Base-by-base conservation (phyloP, 2,329 filamentous ascomycete species). In the Hypoxylon sp. region DNA sequence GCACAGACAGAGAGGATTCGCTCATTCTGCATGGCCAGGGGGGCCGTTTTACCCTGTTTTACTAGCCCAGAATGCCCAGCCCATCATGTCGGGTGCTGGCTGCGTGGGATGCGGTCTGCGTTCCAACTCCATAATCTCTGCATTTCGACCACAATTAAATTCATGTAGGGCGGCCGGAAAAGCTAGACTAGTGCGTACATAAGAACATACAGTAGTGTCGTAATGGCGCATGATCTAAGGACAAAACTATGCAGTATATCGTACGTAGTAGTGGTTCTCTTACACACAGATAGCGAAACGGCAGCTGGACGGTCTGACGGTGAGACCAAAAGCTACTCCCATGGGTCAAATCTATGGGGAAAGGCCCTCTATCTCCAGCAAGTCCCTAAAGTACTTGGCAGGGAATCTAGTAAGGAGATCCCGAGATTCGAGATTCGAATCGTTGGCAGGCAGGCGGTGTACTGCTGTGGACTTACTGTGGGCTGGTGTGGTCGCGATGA, bases 281-380 rank as follows among this genome's bases (percentile, higher is more conserved):
- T n/a, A n/a, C n/a, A n/a, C n/a, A n/a, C n/a, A n/a, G n/a, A n/a
- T n/a, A n/a, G n/a, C n/a, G n/a, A n/a, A n/a, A n/a, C n/a, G n/a
- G n/a, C n/a, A n/a, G n/a, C n/a, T n/a, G n/a, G n/a, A n/a, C n/a
- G n/a, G n/a, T n/a, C n/a, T n/a, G n/a, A n/a, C n/a, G n/a, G n/a
- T n/a, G n/a, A n/a, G n/a, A n/a, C n/a, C n/a, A n/a, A n/a, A n/a
- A n/a, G n/a, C n/a, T n/a, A n/a, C n/a, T n/a, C n/a, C n/a, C n/a
- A n/a, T n/a, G n/a, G n/a, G n/a, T n/a, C n/a, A n/a, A n/a, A 30
- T 46, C 35, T 55, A 46, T 55, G 46, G 46, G 46, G 42, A 32
- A 51, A 50, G 38, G 27, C 21, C 21, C 16, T 11, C 26, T 51
- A 30, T 51, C 37, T 46, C 40, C 38, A 49, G 44, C 38, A 27